Evolutionary conservation across 257 asterid genomes (phyloP), one percentile per base, ranked within the genome.

Genomic region (Capsicum pubescens): DNA sequence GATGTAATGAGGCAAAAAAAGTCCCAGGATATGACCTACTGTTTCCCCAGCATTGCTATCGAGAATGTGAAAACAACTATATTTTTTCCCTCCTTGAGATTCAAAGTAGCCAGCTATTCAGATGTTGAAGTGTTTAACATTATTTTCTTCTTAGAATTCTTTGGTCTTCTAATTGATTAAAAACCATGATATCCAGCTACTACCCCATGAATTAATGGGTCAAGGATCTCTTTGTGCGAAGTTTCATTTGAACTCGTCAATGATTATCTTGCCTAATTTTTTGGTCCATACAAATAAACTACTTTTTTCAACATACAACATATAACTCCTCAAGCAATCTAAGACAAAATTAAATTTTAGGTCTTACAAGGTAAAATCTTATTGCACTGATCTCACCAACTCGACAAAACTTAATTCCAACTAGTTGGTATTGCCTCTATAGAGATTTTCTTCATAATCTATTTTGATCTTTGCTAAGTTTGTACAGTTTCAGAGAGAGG

Each of bases 1-100:
- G 56, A 83, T 82, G 68, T n/a, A 39, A 68, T 39, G 54, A 13
- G 72, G 0, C 9, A 48, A 86, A 63, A 7, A 84, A 74, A 39
- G 32, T 52, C 60, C 85, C 48, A 39, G 70, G 66, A 83, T 85
- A 14, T 81, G 46, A 93, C 99, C 98, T 95, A 97, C 82, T 97
- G 99, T 84, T 90, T 87, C 86, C 99, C 98, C 80, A 94, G 94
- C 98, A 97, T 90, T 74, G 95, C 80, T 2, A 98, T 97, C 78
- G 95, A 91, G 92, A 94, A 97, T 44, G 97, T 97, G 92, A 97
- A 97, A 60, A 86, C 67, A 42, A 97, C 88, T 17, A 83, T 67
- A 88, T 97, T 97, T 88, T 86, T 89, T 88, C 99, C 99, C 84
- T 90, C 93, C 88, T 93, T 92, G 77, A 97, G 87, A 85, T 93